Base-by-base conservation (phyloP, 805 yeast genomes). In the Pichia deserticola region DNA sequence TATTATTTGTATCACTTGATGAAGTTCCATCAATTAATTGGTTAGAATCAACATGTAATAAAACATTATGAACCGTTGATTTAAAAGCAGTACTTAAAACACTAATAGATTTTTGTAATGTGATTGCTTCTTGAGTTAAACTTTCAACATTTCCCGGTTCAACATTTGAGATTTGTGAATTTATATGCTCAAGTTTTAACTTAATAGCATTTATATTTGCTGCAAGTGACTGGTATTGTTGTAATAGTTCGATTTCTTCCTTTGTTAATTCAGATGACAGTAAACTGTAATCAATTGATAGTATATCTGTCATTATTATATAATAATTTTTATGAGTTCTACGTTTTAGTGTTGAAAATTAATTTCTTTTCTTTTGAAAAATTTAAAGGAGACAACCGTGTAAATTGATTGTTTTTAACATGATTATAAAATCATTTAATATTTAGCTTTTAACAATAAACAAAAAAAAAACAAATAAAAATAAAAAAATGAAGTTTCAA, bases 211-310 rank as follows among this genome's bases (percentile, higher is more conserved):
- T 54, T 44, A 73, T 50, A 35, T 69, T 66, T 8, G 55, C 47
- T 0, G 76, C 71, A 5, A 73, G 53, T 3, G 54, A 48, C 52
- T 73, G 76, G 40, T 73, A 73, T 48, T 70, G 67, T 34, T 64
- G 64, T 7, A 73, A 62, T 5, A 72, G 60, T 29, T 61, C 63
- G 9, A 64, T 56, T 51, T 73, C 76, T 12, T 65, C 57, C 25
- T 36, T 32, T 1, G 53, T 20, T 5, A 50, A 42, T 7, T 48
- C 20, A 1, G 50, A 25, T 3, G 48, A 36, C n/a, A 50, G 7
- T 15, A 50, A 20, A 10, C 41, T 10, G 36, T 39, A 50, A 11
- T 50, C 50, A 10, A 50, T 38, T 4, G 45, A 20, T 9, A 43
- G 37, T 2, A 50, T 47, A 36, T 50, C 50, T 9, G 53, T 20